A percentile compares a stretch with the other conserved stretches of the same genome.
Evolutionary conservation across 495 filamentous ascomycete species (phyloP).

Genomic region (Penicillium paxilli): DNA sequence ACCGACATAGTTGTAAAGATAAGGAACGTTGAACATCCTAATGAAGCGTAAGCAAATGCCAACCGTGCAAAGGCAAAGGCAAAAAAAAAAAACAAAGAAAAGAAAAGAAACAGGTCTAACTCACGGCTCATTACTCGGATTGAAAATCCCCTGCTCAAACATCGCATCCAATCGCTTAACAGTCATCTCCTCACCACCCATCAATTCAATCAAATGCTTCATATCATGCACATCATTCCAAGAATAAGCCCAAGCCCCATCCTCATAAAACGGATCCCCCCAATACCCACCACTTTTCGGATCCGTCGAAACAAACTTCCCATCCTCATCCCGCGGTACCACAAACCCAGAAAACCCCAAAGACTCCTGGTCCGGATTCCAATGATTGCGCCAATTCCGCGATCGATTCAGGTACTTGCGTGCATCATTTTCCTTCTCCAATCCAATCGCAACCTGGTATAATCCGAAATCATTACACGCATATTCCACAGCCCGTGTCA

Average conservation of each 20-base stretch:
- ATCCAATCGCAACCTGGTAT: constrained; percentile 49
- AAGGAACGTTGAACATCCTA: constrained; percentile 64
- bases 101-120: constrained; percentile 18
- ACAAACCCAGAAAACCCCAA: constrained; percentile 64
- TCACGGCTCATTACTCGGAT: constrained; percentile 68
- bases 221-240: constrained; percentile 72
- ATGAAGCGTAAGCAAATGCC: constrained; percentile 1
- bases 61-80: neutral
- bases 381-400: constrained; percentile 72
- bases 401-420: constrained; percentile 64
- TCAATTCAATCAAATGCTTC: constrained; percentile 52
- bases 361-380: constrained; percentile 57
- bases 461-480: constrained; percentile 68
- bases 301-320: constrained; percentile 57
- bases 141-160: constrained; percentile 55
- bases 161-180: constrained; percentile 41
- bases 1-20: constrained; percentile 68
- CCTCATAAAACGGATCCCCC: constrained; percentile 64
- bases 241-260: constrained; percentile 66
- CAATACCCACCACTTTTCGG: constrained; percentile 62
- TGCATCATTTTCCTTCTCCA: constrained; percentile 52
- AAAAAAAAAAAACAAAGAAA: neutral
- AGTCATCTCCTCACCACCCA: constrained; percentile 51
- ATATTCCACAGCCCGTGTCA: constrained; percentile 69
- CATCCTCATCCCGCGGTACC: constrained; percentile 55